Base-by-base conservation (phyloP, 768 basidiomycete species). In the Wakefieldia striispora region DNA sequence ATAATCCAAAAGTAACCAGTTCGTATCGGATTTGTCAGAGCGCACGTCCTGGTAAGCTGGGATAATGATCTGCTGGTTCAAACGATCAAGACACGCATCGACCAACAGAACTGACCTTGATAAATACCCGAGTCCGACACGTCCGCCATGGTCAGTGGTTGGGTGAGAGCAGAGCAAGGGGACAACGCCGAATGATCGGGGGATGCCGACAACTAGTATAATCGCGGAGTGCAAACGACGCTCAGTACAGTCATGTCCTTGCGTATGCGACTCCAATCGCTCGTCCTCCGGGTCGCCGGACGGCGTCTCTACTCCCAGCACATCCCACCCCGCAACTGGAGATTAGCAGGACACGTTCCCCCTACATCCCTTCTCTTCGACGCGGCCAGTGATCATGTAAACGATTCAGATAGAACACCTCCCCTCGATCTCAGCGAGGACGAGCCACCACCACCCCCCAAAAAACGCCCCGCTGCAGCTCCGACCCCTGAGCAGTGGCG, bases 1-100 rank as follows among this genome's bases (percentile, higher is more conserved):
- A 68, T 97, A 98, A 66, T 95, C 90, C 50, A 97, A 71, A 49
- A 97, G 75, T 39, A 95, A 64, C 93, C 93, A 97, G 67, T 89
- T 97, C 27, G 83, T 88, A 26, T 90, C 88, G 34, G 84, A 77
- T 64, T 93, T 93, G 77, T 91, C 84, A 54, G 75, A 77, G 57
- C 94, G 85, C 47, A 97, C 86, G 58, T 93, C 88, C 67, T 81
- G 75, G 77, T 97, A 95, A 27, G 92, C 95, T 91, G 65, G 47
- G 56, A 49, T 45, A 44, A 33, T 13, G 33, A 33, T 33, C 42
- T 47, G 42, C 40, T 47, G 42, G 58, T 47, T 61, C 51, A 59
- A 51, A 47, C 54, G 26, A 16, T 47, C 11, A 35, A n/a, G 12
- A 43, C n/a, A 45, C 36, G 24, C n/a, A 39, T 42, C 47, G 23